Conservation (phyloP, 2,329 filamentous ascomycete genomes). For the Clathrospora elynae region DNA sequence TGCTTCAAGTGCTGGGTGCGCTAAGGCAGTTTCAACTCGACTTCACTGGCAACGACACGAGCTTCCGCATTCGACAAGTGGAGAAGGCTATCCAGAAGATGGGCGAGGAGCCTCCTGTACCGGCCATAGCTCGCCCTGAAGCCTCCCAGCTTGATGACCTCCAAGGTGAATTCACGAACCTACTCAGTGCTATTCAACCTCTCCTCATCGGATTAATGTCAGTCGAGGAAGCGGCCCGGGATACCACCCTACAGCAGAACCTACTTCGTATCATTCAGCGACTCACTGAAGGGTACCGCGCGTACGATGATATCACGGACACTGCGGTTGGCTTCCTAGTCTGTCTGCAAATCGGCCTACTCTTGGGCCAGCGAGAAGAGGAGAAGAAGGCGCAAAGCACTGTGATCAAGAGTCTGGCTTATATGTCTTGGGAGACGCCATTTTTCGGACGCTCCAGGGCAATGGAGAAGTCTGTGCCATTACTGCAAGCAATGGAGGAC, state of each 20-base stretch:
- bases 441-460: conserved; percentile 36
- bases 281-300: conserved; percentile 70
- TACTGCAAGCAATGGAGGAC: conserved; percentile 26
- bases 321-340: conserved; percentile 80
- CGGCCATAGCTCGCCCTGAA: conserved; percentile 73
- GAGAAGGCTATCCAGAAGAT: conserved; percentile 66
- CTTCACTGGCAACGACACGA: conserved; percentile 71
- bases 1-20: conserved; percentile 63
- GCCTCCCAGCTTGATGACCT: conserved; percentile 70
- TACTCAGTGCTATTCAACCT: conserved; percentile 57
- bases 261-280: conserved; percentile 72
- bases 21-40: conserved; percentile 68
- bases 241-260: conserved; percentile 56
- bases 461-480: conserved; percentile 20
- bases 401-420: conserved; percentile 27
- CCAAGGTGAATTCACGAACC: conserved; percentile 81
- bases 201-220: conserved; percentile 32
- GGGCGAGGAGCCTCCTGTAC: conserved; percentile 68
- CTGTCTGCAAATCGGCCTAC: conserved; percentile 76
- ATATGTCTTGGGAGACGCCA: conserved; percentile 37
- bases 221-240: conserved; percentile 31
- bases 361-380: conserved; percentile 52
- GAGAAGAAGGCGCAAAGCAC: conserved; percentile 20
- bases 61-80: conserved; percentile 67
- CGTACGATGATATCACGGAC: conserved; percentile 82